Base-by-base conservation (phyloP, 2,329 filamentous ascomycete genomes). In the Massarina eburnea region DNA sequence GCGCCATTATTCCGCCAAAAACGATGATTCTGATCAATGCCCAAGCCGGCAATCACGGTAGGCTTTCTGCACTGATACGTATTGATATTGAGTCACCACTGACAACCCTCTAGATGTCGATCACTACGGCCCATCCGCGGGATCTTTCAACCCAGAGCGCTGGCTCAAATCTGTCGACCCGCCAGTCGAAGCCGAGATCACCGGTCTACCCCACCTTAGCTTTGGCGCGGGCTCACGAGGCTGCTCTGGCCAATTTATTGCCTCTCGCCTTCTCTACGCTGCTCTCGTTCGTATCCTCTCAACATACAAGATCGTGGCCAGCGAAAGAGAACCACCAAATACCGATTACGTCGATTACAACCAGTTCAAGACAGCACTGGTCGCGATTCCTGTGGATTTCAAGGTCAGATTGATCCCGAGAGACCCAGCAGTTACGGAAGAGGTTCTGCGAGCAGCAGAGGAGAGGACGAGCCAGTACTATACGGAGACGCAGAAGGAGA, bases 261-360 rank as follows among this genome's bases (percentile, higher is more conserved):
- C 78, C 1, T 69, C 65, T n/a, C 64, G 77, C 3, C 68, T 80
- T 2, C 61, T 80, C 2, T 79, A 80, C 48, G 61, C 75, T 0
- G 76, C 77, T 3, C 63, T 81, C 1, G 62, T 80, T 6, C 72
- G 78, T 3, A 62, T 80, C 1, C 51, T 80, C n/a, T 68, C 71
- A 3, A 70, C 71, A 8, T 81, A 78, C 62, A 73, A 70, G 51
- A 76, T 80, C 43, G 72, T 79, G 24, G 71, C 79, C 19, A 74
- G 71, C 53, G 68, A 76, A 40, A 56, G 61, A 0, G 66, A 75
- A 34, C 80, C 80, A 0, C 81, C 80, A 0, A 83, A 82, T 51
- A 83, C 80, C 0, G 80, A 83, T 57, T 83, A 83, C 49, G 76
- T 83, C 4, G 80, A 84, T 4, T 83, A 83, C 54, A 84, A 83